Conservation (phyloP, 2,329 filamentous ascomycete species). For the Apiospora pterosperma region DNA sequence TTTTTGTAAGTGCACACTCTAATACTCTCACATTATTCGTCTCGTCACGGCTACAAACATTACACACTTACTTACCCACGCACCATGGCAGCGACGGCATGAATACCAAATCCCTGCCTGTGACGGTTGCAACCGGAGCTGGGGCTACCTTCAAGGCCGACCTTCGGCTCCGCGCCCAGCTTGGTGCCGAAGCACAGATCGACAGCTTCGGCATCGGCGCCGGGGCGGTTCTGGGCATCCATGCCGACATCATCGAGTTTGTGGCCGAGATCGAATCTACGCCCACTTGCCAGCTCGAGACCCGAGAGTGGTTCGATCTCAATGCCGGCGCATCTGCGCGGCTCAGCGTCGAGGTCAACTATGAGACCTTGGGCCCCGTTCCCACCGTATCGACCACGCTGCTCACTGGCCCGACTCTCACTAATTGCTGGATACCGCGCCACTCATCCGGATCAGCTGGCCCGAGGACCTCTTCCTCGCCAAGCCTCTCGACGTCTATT, state of each 20-base stretch:
- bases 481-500: neutral
- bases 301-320: slow-evolving; percentile 33
- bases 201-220: slow-evolving; percentile 29
- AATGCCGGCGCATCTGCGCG: slow-evolving; percentile 24
- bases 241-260: slow-evolving; percentile 52
- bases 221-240: slow-evolving; percentile 43
- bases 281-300: slow-evolving; percentile 30
- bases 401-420: slow-evolving; percentile 31
- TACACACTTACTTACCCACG: too few relatives aligned
- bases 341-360: slow-evolving; percentile 8
- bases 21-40: too few relatives aligned
- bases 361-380: slow-evolving; percentile 34
- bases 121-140: slow-evolving; percentile 29
- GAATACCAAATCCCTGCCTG: slow-evolving; percentile 25
- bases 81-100: neutral
- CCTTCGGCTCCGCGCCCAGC: slow-evolving; percentile 49
- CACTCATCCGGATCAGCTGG: neutral
- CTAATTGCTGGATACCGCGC: slow-evolving; percentile 25
- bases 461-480: neutral
- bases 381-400: slow-evolving; percentile 42
- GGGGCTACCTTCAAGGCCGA: slow-evolving; percentile 40
- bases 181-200: slow-evolving; percentile 30
- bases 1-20: slow-evolving; percentile 43
- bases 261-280: slow-evolving; percentile 36
- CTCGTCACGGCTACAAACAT: too few relatives aligned